Evolutionary conservation across 805 yeast species (phyloP), one percentile per base, ranked within the genome.

Genomic region (Lachancea sp.): DNA sequence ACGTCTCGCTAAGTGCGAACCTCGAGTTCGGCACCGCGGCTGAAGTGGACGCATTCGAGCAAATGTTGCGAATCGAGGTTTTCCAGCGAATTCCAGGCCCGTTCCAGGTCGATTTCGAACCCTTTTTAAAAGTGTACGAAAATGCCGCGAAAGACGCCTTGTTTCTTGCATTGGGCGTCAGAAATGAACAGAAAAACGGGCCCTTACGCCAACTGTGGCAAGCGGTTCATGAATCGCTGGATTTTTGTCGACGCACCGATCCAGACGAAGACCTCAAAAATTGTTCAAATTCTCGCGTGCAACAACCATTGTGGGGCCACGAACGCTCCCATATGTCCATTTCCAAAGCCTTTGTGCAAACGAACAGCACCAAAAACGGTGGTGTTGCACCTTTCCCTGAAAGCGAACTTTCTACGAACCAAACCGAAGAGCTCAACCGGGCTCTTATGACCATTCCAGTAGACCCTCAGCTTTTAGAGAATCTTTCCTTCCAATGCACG

Each of bases 1-100:
- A 63, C 38, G 40, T 63, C 3, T 53, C 68, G 0, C 44, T 63
- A 30, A 45, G 56, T 2, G 44, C 51, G 4, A 51, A 48, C 35
- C 18, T 54, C 12, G 12, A 27, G 5, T 52, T 52, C 40, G 32
- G 35, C 3, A 34, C 38, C 19, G 47, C 44, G 16, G 33, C 18
- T 2, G 48, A 52, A 18, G 42, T 61, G 22, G 49, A 56, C 13
- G 10, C 26, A 27, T 46, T 54, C 17, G 41, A 42, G 34, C 34
- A 30, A 15, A 46, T 35, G 49, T 37, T 46, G 17, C 44, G 26
- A 36, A 19, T 43, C 18, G 46, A 43, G 22, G 20, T 38, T 19
- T 17, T 37, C 22, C 46, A 43, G 38, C 38, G 32, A 16, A 30
- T 43, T 5, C 27, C 38, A 9, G 38, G 37, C 17, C 38, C 41